A percentile compares a stretch with the other conserved stretches of the same genome.
These are phyloP conservation scores for Trichoderma sp. DNA, from an alignment of 2,329 filamentous ascomycete genomes.

Conservation along the genomic window DNA sequence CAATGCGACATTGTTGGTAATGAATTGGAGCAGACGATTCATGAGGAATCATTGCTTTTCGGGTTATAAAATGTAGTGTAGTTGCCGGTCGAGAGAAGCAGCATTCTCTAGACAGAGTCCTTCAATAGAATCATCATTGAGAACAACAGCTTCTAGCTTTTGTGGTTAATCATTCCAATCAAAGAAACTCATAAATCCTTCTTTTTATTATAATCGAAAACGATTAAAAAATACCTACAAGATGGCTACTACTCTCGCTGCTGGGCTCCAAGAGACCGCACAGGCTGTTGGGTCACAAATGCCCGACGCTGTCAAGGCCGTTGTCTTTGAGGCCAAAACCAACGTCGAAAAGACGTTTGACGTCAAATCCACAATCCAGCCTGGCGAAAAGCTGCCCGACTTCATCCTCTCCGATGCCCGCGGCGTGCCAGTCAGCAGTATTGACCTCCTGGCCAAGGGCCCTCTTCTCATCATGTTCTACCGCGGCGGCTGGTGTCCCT, in stretches of 20 bases:
- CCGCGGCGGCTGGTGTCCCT: conserved; percentile 49
- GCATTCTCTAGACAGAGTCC: not conserved
- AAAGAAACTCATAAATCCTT: not conserved
- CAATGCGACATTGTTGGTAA: not conserved
- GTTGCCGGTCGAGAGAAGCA: not conserved
- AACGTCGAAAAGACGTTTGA: conserved; percentile 27
- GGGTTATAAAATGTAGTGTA: not conserved
- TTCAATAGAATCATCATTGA: not conserved
- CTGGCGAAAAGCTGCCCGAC: conserved; percentile 36
- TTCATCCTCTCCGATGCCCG: conserved; percentile 40
- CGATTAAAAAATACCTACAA: not conserved
- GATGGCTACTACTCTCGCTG: not conserved
- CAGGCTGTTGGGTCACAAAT: not conserved
- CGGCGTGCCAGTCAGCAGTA: conserved; percentile 36
- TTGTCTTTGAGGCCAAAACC: not conserved
- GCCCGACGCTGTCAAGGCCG: not conserved
- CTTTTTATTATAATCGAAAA: not conserved
- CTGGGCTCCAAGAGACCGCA: not conserved
- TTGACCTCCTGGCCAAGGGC: conserved; percentile 34
- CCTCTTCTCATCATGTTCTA: conserved; percentile 48
- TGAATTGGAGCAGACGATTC: not conserved
- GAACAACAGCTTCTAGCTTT: not conserved
- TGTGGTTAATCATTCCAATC: not conserved
- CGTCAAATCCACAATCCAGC: conserved; percentile 32
- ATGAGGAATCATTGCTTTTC: not conserved